Evolutionary conservation across 106 monocot species (phyloP).

Genomic region (Dioscorea dumetorum): DNA sequence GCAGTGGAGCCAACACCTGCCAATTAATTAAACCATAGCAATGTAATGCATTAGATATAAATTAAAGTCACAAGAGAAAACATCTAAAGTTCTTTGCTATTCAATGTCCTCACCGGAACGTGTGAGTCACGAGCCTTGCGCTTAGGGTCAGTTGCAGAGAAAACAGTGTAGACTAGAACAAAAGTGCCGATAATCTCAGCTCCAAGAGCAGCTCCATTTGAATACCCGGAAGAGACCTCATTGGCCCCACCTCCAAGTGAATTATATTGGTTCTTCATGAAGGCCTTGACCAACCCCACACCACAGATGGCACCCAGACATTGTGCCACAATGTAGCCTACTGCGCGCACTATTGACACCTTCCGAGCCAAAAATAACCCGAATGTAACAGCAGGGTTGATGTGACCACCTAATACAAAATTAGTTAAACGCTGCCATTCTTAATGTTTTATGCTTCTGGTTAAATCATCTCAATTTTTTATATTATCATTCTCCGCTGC

Average conservation of each 20-base stretch:
- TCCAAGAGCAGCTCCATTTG: not conserved
- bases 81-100: no score
- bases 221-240: constrained; percentile 1
- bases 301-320: constrained; percentile 41
- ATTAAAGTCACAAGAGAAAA: no score
- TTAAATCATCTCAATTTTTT: no score
- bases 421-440: no score
- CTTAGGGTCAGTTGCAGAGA: constrained; percentile 70
- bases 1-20: no score
- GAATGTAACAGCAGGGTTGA: constrained; percentile 38
- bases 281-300: constrained; percentile 29
- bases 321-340: constrained; percentile 33
- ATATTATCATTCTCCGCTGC: no score
- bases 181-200: constrained; percentile 67
- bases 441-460: no score
- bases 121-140: constrained; percentile 59
- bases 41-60: no score
- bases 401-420: constrained; percentile 16
- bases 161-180: constrained; percentile 65
- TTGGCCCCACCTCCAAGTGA: constrained; percentile 34
- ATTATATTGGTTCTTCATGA: constrained; percentile 31
- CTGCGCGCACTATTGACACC: constrained; percentile 17
- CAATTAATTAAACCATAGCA: no score
- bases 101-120: constrained; percentile 27
- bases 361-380: constrained; percentile 23